A percentile compares a stretch with the other conserved stretches of the same genome.
phyloP scores from a whole-genome alignment of 2,329 filamentous ascomycete genomes.

The Dactylellina leptospora region DNA sequence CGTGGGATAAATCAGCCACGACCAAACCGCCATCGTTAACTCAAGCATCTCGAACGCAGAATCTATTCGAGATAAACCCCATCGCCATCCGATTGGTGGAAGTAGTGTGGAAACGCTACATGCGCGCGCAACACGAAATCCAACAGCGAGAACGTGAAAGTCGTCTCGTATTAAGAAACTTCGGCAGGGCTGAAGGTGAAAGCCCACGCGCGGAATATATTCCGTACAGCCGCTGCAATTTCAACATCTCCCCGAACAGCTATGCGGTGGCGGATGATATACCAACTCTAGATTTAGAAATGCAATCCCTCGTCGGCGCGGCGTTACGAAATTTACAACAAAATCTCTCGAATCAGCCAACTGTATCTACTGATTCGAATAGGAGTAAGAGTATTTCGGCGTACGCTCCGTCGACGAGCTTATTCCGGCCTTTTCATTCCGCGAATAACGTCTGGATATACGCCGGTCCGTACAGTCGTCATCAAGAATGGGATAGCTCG shows the following conservation, averaged over 20 bases:
- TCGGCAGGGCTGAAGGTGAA: background rate
- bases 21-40: too few species aligned
- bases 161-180: background rate
- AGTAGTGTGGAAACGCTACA: slow-evolving; percentile 6
- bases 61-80: slow-evolving; percentile 10
- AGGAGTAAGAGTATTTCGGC: background rate
- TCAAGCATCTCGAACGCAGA: too few species aligned
- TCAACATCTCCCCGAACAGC: background rate
- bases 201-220: background rate
- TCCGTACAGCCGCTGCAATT: background rate
- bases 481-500: background rate
- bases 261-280: too few species aligned
- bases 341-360: too few species aligned
- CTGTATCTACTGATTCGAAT: too few species aligned
- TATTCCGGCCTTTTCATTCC: background rate
- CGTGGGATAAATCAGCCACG: too few species aligned
- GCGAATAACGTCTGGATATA: slow-evolving; percentile 25
- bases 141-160: too few species aligned
- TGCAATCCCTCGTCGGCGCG: background rate
- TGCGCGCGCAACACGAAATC: slow-evolving; percentile 4
- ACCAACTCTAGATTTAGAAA: background rate
- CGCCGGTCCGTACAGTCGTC: background rate
- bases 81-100: slow-evolving; percentile 4
- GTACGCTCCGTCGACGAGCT: background rate
- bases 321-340: background rate